Conservation (phyloP, 2,329 filamentous ascomycete genomes). For the Arachnopeziza araneosa region DNA sequence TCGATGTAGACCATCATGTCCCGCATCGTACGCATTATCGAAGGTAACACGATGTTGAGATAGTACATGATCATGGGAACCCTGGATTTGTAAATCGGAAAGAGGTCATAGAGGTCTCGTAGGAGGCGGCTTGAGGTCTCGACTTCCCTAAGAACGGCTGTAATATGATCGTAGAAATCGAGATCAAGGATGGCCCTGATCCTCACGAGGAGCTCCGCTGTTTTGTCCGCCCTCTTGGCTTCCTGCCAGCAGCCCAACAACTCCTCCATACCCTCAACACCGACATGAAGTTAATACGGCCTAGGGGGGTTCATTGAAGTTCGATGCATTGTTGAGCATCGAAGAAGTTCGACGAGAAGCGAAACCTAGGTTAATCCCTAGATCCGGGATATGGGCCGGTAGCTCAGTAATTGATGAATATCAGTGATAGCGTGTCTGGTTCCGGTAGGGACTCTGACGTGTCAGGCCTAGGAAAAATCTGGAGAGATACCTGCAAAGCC, state of each 20-base stretch:
- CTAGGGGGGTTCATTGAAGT: slow-evolving; percentile 11
- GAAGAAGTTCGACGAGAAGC: slow-evolving; percentile 3
- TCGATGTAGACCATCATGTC: slow-evolving; percentile 50
- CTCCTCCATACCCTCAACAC: slow-evolving; percentile 25
- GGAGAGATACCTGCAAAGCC: slow-evolving; percentile 16
- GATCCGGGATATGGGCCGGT: slow-evolving; percentile 9
- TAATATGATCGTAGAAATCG: slow-evolving; percentile 41
- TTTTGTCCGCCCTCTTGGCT: slow-evolving; percentile 46
- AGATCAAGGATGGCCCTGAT: slow-evolving; percentile 42
- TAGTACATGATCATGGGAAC: slow-evolving; percentile 48
- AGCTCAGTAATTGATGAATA: slow-evolving; percentile 21
- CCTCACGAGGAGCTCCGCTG: slow-evolving; percentile 43
- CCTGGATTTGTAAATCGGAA: slow-evolving; percentile 45
- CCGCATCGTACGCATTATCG: slow-evolving; percentile 44
- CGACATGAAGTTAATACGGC: slow-evolving; percentile 28
- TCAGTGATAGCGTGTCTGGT: slow-evolving; percentile 8
- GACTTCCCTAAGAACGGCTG: slow-evolving; percentile 35
- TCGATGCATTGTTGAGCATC: slow-evolving; percentile 13
- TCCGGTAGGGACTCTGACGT: slow-evolving; percentile 25
- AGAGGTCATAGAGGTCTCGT: slow-evolving; percentile 49
- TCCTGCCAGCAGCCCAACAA: slow-evolving; percentile 46
- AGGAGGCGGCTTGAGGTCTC: slow-evolving; percentile 39
- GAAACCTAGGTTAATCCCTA: slow-evolving; percentile 9
- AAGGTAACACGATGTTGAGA: slow-evolving; percentile 51
- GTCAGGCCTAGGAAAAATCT: slow-evolving; percentile 18